Evolutionary conservation across 2,329 filamentous ascomycete genomes (phyloP).

Genomic region (Fusarium penzigii): DNA sequence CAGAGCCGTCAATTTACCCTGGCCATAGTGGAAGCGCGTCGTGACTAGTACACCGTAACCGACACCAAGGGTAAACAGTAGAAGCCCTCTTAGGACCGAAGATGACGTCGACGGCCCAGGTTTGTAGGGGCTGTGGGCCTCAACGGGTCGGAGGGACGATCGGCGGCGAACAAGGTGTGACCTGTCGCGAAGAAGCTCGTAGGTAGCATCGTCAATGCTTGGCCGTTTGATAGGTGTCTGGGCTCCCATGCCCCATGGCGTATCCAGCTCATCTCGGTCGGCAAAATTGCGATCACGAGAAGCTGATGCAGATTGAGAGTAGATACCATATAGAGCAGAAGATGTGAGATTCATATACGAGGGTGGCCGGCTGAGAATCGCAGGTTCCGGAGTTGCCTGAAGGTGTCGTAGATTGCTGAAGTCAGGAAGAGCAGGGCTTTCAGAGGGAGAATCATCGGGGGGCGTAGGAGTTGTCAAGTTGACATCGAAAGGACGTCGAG

Average conservation of each 20-base stretch:
- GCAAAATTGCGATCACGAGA: conserved; percentile 46
- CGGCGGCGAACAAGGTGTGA: conserved; percentile 37
- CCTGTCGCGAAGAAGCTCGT: conserved; percentile 45
- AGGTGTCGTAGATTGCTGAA: conserved; percentile 37
- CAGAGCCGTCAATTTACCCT: conserved; percentile 61
- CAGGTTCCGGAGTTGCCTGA: conserved; percentile 41
- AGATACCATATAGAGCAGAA: conserved; percentile 90
- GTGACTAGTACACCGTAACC: conserved; percentile 79
- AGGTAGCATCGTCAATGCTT: conserved; percentile 46
- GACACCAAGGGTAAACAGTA: conserved; percentile 79
- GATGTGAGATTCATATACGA: conserved; percentile 86
- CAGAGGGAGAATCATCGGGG: conserved; percentile 35
- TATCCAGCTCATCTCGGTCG: conserved; percentile 57
- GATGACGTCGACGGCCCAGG: conserved; percentile 43
- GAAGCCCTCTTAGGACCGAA: conserved; percentile 55
- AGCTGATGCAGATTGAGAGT: conserved; percentile 66
- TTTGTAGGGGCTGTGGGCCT: conserved; percentile 29
- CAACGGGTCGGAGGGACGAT: conserved; percentile 35
- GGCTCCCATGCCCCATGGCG: conserved; percentile 78
- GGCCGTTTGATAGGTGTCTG: conserved; percentile 61
- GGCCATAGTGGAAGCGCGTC: conserved; percentile 70
- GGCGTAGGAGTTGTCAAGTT: conserved; percentile 50
- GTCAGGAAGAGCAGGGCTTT: conserved; percentile 22
- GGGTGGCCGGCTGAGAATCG: conserved; percentile 64
- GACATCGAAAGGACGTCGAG: conserved; percentile 70